Percentiles rank a stretch among this genome's conserved stretches.
Evolutionary conservation across 2,329 filamentous ascomycete genomes (phyloP).

Genomic region (Pyricularia pennisetigena): DNA sequence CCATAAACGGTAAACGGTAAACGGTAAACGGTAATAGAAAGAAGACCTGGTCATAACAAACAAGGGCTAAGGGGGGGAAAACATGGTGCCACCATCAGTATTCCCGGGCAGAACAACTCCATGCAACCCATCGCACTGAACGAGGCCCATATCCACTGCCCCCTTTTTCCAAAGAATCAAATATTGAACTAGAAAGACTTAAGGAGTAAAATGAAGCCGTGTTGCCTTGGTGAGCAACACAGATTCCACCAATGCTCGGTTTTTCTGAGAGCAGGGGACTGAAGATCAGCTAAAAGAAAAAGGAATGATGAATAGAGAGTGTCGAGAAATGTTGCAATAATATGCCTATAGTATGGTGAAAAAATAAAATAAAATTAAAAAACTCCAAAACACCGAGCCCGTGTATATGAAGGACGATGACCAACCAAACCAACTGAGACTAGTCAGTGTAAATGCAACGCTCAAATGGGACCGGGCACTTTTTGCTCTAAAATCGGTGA

Average conservation of each 20-base stretch:
- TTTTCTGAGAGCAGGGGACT: not conserved
- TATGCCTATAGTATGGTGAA: slow-evolving; percentile 2
- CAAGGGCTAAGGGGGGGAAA: not conserved
- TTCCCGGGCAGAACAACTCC: not conserved
- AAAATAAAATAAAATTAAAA: too few relatives aligned
- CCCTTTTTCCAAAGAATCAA: not conserved
- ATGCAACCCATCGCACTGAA: not conserved
- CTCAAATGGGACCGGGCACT: slow-evolving; percentile 7
- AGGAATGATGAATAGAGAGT: slow-evolving; percentile 5
- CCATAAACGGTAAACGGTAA: not conserved
- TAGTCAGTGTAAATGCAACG: slow-evolving; percentile 7
- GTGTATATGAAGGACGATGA: not conserved
- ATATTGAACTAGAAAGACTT: not conserved
- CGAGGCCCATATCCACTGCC: not conserved
- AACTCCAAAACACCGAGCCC: not conserved
- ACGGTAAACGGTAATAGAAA: not conserved
- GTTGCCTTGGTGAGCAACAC: not conserved
- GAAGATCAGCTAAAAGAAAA: slow-evolving; percentile 5
- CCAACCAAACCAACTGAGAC: not conserved
- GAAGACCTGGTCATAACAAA: not conserved
- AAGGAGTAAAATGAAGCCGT: not conserved
- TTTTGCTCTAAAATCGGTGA: slow-evolving; percentile 41
- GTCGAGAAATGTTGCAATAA: slow-evolving; percentile 5
- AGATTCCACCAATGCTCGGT: not conserved
- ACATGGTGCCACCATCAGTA: not conserved